phyloP scores from a whole-genome alignment of 1,139 yeast species.

The Taiozyma sp. region DNA sequence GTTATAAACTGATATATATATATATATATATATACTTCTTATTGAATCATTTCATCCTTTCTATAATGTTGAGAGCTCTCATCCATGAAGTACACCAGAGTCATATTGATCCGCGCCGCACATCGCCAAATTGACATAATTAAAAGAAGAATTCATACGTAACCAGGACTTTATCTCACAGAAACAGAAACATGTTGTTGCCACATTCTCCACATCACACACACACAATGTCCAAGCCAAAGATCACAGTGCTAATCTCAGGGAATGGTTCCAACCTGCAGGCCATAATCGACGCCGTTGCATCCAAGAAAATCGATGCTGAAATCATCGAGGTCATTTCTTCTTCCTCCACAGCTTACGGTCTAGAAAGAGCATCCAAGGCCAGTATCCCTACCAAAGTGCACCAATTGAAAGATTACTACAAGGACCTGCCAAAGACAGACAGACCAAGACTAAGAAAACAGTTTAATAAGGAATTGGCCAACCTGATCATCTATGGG shows the following conservation, averaged over 20 bases:
- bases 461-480: conserved; percentile 72
- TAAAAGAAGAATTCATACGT: not conserved
- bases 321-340: conserved; percentile 63
- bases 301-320: conserved; percentile 43
- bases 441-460: conserved; percentile 60
- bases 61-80: too few species aligned
- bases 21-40: too few species aligned
- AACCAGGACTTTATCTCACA: not conserved
- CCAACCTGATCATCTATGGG: conserved; percentile 56
- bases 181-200: not conserved
- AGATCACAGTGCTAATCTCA: conserved; percentile 77
- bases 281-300: conserved; percentile 79
- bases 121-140: not conserved
- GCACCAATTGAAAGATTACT: conserved; percentile 73
- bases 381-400: conserved; percentile 64
- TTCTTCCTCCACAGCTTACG: conserved; percentile 78
- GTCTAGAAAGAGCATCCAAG: conserved; percentile 69
- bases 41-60: too few species aligned
- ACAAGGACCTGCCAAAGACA: conserved; percentile 63
- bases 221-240: conserved; percentile 18
- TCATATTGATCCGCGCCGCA: not conserved
- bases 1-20: too few species aligned
- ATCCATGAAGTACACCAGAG: not conserved
- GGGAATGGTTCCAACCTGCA: conserved; percentile 94
- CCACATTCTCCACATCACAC: not conserved